These are phyloP conservation scores for Colletotrichum endophyticum DNA, from an alignment of 2,329 filamentous ascomycete species.

Conservation along the genomic window DNA sequence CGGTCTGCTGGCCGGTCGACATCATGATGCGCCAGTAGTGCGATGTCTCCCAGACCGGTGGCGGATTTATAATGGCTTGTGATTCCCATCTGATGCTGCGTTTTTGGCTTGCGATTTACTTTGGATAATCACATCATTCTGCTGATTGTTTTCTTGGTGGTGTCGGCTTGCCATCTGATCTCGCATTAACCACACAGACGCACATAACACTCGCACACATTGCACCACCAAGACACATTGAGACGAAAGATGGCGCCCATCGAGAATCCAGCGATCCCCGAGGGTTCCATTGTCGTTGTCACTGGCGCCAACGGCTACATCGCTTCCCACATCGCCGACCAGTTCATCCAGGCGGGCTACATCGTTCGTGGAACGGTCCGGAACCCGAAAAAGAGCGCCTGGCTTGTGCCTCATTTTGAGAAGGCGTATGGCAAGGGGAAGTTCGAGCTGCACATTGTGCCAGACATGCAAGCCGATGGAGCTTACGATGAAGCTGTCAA, in stretches of 20 bases:
- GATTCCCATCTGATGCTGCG: not conserved
- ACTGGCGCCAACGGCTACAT: conserved; percentile 48
- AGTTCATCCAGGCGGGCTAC: conserved; percentile 42
- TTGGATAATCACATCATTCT: not conserved
- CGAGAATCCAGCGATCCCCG: conserved; percentile 22
- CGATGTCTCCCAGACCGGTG: not conserved
- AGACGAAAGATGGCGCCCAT: not conserved
- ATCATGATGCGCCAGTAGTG: not conserved
- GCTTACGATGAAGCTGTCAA: conserved; percentile 32
- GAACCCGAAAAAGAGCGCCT: conserved; percentile 32
- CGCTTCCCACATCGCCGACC: conserved; percentile 42
- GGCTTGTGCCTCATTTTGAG: conserved; percentile 33
- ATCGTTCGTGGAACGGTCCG: conserved; percentile 51
- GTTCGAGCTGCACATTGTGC: conserved; percentile 37
- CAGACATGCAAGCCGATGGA: conserved; percentile 32
- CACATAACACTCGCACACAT: not conserved
- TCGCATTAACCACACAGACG: not conserved
- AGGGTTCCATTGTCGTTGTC: conserved; percentile 40
- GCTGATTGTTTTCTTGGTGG: not conserved
- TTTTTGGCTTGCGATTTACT: not conserved
- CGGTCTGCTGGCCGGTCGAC: not conserved
- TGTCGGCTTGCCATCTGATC: conserved; percentile 1
- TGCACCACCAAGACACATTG: not conserved
- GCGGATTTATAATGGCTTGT: not conserved
- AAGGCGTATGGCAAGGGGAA: conserved; percentile 34